phyloP scores from a whole-genome alignment of 257 asterid genomes.

The Coffea canephora region DNA sequence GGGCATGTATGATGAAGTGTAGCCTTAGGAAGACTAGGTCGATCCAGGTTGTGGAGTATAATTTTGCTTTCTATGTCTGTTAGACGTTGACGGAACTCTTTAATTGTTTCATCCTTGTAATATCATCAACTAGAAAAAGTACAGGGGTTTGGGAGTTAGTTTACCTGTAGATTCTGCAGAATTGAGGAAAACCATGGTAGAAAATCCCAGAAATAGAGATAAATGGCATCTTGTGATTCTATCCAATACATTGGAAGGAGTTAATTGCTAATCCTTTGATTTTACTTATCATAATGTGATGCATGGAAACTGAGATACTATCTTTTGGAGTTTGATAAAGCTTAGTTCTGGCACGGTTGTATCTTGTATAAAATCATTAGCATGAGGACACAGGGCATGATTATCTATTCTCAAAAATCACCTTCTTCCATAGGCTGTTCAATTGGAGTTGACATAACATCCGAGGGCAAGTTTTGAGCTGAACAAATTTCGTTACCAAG shows the following conservation, averaged over 20 bases:
- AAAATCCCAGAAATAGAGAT: background rate
- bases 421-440: background rate
- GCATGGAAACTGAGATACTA: background rate
- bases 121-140: background rate
- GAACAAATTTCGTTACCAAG: background rate
- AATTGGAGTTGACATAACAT: too few species aligned
- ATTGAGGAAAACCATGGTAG: background rate
- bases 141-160: background rate
- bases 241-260: too few species aligned
- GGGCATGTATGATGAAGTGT: background rate
- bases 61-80: background rate
- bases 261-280: background rate
- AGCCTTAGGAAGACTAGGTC: background rate
- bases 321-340: background rate
- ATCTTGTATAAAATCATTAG: background rate
- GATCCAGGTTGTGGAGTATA: background rate
- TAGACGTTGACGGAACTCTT: background rate
- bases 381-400: background rate
- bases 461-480: background rate
- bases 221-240: background rate
- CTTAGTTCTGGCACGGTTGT: background rate
- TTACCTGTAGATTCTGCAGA: background rate
- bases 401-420: background rate
- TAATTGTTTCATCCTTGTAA: background rate
- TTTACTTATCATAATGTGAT: background rate